phyloP scores from a whole-genome alignment of 495 filamentous ascomycete species.

The Haplographium delicatum region DNA sequence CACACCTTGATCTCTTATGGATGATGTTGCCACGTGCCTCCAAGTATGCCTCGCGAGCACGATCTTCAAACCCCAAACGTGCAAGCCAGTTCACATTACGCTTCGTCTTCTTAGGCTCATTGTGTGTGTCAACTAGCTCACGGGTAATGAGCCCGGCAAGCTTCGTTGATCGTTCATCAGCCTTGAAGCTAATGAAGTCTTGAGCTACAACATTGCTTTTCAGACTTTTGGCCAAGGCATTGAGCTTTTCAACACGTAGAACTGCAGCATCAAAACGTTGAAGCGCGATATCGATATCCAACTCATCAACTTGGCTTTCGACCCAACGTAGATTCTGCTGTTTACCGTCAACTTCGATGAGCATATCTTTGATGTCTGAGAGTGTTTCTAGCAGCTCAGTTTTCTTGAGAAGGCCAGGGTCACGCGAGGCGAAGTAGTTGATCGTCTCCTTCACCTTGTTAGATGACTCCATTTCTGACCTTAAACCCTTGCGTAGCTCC shows the following conservation, averaged over 20 bases:
- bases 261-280: constrained; percentile 87
- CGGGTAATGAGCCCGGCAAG: constrained; percentile 70
- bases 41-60: constrained; percentile 82
- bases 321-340: constrained; percentile 95
- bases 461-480: constrained; percentile 76
- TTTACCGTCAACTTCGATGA: constrained; percentile 94
- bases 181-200: constrained; percentile 81
- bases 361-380: constrained; percentile 67
- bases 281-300: constrained; percentile 92
- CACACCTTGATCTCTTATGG: constrained; percentile 73
- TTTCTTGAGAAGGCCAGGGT: constrained; percentile 67
- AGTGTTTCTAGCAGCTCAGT: constrained; percentile 62
- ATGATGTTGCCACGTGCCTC: constrained; percentile 70
- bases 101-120: constrained; percentile 63
- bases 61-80: constrained; percentile 82
- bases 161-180: constrained; percentile 77
- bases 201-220: constrained; percentile 82
- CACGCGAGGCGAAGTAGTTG: constrained; percentile 71
- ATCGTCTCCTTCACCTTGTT: constrained; percentile 74
- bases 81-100: constrained; percentile 75
- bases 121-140: constrained; percentile 66
- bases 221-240: constrained; percentile 67
- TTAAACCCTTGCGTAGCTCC: constrained; percentile 74
- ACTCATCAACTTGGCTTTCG: constrained; percentile 88
- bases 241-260: constrained; percentile 72